phyloP scores from a whole-genome alignment of 1,139 yeast species.

The Debaryomyces nepalensis region DNA sequence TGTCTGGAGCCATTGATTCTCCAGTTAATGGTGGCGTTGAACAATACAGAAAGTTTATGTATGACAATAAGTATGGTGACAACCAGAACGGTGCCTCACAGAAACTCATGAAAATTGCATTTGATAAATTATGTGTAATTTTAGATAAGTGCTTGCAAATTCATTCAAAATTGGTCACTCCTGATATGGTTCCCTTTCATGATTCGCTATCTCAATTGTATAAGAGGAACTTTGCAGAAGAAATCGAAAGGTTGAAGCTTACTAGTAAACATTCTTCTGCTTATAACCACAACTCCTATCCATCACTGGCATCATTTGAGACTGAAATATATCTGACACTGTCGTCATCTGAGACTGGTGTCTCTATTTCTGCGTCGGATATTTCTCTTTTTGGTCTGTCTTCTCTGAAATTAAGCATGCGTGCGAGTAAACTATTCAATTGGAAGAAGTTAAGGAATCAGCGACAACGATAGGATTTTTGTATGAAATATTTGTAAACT shows the following conservation, averaged over 20 bases:
- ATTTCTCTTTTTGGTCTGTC: too few species aligned
- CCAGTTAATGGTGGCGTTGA: conserved; percentile 95
- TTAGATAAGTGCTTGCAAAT: conserved; percentile 69
- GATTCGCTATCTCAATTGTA: conserved; percentile 66
- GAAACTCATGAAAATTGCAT: conserved; percentile 59
- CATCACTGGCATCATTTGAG: too few species aligned
- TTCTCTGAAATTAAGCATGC: too few species aligned
- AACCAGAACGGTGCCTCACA: conserved; percentile 51
- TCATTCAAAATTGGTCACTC: conserved; percentile 70
- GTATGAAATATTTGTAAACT: too few species aligned
- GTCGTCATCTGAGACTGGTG: too few species aligned
- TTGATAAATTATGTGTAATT: conserved; percentile 69
- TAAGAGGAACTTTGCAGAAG: conserved; percentile 69
- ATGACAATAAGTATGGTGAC: conserved; percentile 41
- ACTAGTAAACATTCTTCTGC: conserved; percentile 37
- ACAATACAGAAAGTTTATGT: conserved; percentile 74
- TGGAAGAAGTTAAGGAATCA: too few species aligned
- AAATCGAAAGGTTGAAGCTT: conserved; percentile 52
- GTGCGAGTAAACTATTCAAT: too few species aligned
- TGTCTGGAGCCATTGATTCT: conserved; percentile 88
- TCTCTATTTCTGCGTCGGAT: too few species aligned
- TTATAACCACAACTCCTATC: conserved; percentile 29
- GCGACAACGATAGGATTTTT: too few species aligned
- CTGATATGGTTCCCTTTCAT: conserved; percentile 63
- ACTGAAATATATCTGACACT: too few species aligned